Percentiles rank a stretch among this genome's conserved stretches.
These are phyloP conservation scores for Malus hybrid DNA, from an alignment of 331 rosid species.

Conservation along the genomic window DNA sequence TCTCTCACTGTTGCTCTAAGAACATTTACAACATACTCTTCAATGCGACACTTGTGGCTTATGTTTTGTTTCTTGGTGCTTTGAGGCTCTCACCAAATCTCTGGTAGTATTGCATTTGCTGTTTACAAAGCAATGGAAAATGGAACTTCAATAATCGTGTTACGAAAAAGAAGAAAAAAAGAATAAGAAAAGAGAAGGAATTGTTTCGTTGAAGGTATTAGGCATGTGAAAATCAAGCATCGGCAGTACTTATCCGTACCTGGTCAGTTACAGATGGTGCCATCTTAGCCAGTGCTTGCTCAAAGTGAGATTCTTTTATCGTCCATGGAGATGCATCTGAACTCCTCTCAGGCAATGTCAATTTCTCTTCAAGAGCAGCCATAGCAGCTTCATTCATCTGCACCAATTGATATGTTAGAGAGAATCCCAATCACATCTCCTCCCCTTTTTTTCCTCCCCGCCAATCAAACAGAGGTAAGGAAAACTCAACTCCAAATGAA, in stretches of 20 bases:
- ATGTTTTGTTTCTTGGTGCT: slow-evolving; percentile 26
- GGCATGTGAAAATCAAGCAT: not conserved
- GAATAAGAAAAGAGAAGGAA: not conserved
- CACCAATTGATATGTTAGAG: not conserved
- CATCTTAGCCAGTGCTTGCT: slow-evolving; percentile 39
- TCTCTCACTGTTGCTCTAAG: not conserved
- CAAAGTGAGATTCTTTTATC: slow-evolving; percentile 51
- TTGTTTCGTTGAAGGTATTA: not conserved
- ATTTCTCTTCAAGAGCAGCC: slow-evolving; percentile 57
- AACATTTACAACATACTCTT: not conserved
- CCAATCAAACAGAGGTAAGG: not conserved
- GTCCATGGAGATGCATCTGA: slow-evolving; percentile 6
- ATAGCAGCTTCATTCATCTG: slow-evolving; percentile 72
- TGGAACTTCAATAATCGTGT: not conserved
- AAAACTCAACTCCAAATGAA: not conserved
- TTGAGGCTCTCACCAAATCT: slow-evolving; percentile 35
- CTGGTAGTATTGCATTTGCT: slow-evolving; percentile 48
- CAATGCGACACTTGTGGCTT: not conserved
- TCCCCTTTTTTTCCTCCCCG: not conserved
- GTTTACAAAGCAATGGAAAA: slow-evolving; percentile 4
- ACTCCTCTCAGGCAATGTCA: slow-evolving; percentile 15
- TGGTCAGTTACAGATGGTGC: slow-evolving; percentile 53
- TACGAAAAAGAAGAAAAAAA: not conserved
- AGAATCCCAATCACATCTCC: not conserved
- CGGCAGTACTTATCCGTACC: slow-evolving; percentile 26